Evolutionary conservation across 306 rosid species (phyloP).

Genomic region (Rosa lucieae): DNA sequence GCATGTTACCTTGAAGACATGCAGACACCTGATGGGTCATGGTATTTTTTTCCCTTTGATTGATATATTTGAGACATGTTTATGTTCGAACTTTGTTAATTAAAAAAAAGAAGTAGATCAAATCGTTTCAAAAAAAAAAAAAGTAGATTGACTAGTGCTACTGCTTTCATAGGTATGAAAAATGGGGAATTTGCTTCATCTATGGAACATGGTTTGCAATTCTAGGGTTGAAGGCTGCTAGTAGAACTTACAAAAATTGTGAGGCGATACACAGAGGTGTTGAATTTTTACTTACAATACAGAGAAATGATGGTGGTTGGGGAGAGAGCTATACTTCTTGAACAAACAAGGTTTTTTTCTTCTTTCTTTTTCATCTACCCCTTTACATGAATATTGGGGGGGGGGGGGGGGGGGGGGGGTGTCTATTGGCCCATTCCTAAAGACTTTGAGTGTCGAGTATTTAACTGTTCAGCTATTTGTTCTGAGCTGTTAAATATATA

Average conservation of each 20-base stretch:
- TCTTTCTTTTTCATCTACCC: not conserved
- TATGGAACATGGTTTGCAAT: constrained; percentile 41
- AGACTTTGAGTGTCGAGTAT: not conserved
- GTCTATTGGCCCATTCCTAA: too few relatives aligned
- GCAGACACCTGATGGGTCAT: constrained; percentile 1
- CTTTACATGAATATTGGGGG: not conserved
- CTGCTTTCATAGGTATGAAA: constrained; percentile 14
- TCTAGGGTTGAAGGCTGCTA: constrained; percentile 26
- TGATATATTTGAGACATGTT: not conserved
- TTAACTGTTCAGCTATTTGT: too few relatives aligned
- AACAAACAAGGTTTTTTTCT: constrained; percentile 21
- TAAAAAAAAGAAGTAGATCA: not conserved
- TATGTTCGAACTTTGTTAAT: not conserved
- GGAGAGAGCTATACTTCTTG: constrained; percentile 46
- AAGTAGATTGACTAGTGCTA: not conserved
- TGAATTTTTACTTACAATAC: constrained; percentile 22
- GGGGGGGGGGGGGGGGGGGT: too few relatives aligned
- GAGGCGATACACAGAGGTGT: constrained; percentile 27
- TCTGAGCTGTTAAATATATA: too few relatives aligned
- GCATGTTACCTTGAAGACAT: constrained; percentile 25
- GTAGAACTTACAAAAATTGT: constrained; percentile 18
- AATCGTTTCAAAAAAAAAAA: not conserved
- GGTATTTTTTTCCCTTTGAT: not conserved
- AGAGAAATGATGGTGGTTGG: constrained; percentile 37
- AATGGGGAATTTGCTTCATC: constrained; percentile 36